Evolutionary conservation across 495 filamentous ascomycete species (phyloP).

Genomic region (Talaromyces thailandensis): DNA sequence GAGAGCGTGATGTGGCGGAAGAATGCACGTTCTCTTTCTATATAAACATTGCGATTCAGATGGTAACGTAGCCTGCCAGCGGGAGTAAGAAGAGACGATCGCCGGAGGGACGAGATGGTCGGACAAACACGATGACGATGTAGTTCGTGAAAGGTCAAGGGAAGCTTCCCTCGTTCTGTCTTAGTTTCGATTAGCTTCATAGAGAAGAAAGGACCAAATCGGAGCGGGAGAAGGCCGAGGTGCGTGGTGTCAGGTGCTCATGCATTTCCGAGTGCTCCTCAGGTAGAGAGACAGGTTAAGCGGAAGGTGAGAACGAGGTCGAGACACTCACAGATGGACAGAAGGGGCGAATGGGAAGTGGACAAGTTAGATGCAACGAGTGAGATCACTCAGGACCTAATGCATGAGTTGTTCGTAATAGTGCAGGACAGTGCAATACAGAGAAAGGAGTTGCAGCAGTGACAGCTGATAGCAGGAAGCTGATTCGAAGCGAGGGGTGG

Average conservation of each 20-base stretch:
- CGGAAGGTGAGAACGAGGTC: neutral
- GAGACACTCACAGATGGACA: neutral
- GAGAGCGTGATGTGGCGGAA: neutral
- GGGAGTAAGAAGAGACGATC: neutral
- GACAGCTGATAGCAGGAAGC: neutral
- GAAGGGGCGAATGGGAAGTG: neutral
- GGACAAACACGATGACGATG: neutral
- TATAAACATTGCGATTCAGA: constrained; percentile 1
- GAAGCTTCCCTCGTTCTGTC: neutral
- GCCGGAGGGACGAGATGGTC: neutral
- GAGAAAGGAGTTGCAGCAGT: no score
- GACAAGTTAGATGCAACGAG: neutral
- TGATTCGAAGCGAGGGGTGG: neutral
- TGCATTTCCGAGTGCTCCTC: neutral
- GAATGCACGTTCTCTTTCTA: neutral
- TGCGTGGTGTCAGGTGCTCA: neutral
- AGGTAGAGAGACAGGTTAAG: neutral
- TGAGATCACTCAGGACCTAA: neutral
- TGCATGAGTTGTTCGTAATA: neutral
- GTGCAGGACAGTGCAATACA: neutral
- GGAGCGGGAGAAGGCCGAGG: neutral
- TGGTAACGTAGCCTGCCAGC: neutral
- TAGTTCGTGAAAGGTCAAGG: neutral
- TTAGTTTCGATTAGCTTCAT: neutral
- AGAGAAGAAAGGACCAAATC: neutral